A percentile compares a stretch with the other conserved stretches of the same genome.
Conservation (phyloP, 352 stramenopile species). For the Phytophthora tubulina region DNA sequence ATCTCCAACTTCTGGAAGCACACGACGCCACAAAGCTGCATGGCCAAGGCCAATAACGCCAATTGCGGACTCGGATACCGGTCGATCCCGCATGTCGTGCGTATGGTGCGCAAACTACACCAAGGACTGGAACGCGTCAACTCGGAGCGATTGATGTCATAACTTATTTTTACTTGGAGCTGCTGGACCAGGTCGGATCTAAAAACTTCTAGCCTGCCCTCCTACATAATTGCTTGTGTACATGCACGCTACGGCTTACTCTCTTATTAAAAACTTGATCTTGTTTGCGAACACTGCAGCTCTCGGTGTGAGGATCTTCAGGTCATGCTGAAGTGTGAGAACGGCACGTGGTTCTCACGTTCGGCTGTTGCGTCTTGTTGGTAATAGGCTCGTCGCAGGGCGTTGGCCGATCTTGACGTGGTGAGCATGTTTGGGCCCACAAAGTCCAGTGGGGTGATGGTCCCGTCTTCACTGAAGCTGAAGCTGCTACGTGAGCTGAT, state of each 20-base stretch:
- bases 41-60: constrained; percentile 47
- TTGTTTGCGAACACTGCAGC: neutral
- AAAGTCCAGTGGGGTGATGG: constrained; percentile 36
- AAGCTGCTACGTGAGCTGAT: constrained; percentile 43
- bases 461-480: constrained; percentile 46
- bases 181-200: constrained; percentile 10
- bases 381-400: constrained; percentile 45
- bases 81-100: constrained; percentile 68
- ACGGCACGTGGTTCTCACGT: constrained; percentile 55
- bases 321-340: constrained; percentile 65
- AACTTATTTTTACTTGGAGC: constrained; percentile 20
- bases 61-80: constrained; percentile 83
- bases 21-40: constrained; percentile 60
- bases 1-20: constrained; percentile 71
- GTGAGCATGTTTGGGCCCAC: constrained; percentile 30
- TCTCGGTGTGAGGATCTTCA: constrained; percentile 27
- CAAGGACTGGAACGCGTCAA: constrained; percentile 46
- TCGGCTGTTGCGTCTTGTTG: constrained; percentile 34
- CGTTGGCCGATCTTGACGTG: constrained; percentile 45
- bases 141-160: constrained; percentile 37
- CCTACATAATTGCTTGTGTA: constrained; percentile 23
- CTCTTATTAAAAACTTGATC: constrained; percentile 8
- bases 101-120: constrained; percentile 63
- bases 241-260: constrained; percentile 23
- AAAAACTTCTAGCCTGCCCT: constrained; percentile 5